A percentile compares a stretch with the other conserved stretches of the same genome.
Evolutionary conservation across 805 yeast genomes (phyloP).

Genomic region (Saccharomycopsis fibuligera): DNA sequence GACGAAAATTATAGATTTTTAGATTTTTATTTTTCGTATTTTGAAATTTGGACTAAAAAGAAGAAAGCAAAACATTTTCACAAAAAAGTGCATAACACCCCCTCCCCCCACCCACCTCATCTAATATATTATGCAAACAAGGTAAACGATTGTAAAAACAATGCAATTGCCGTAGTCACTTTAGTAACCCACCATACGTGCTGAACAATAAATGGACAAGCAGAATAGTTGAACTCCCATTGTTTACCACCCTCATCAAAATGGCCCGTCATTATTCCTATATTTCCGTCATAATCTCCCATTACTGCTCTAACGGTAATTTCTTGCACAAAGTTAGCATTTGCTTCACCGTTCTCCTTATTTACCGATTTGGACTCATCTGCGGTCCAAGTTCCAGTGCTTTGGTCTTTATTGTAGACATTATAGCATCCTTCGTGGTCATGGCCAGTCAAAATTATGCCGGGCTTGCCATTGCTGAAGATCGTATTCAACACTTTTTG

Average conservation of each 20-base stretch:
- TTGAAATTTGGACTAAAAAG: too few relatives aligned
- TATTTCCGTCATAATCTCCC: conserved; percentile 92
- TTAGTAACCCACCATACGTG: conserved; percentile 96
- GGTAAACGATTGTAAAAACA: conserved; percentile 25
- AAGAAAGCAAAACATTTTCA: too few relatives aligned
- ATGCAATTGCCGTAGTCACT: conserved; percentile 38
- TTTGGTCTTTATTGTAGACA: conserved; percentile 44
- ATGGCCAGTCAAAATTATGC: conserved; percentile 86
- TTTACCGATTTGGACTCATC: conserved; percentile 28
- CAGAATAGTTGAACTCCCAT: conserved; percentile 65
- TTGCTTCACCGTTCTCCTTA: conserved; percentile 53
- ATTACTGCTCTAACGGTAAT: conserved; percentile 87
- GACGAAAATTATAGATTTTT: too few relatives aligned
- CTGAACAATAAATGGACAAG: conserved; percentile 81
- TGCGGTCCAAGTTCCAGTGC: conserved; percentile 52
- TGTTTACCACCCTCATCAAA: conserved; percentile 35
- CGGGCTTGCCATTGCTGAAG: conserved; percentile 61
- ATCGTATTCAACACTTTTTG: conserved; percentile 64
- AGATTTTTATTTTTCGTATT: too few relatives aligned
- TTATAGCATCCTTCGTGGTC: conserved; percentile 93
- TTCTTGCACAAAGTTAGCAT: conserved; percentile 49
- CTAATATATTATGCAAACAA: background rate
- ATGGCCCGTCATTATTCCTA: conserved; percentile 78
- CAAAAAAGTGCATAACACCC: too few relatives aligned
- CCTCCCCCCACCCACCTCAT: too few relatives aligned